phyloP scores from a whole-genome alignment of 805 yeast genomes.

The Tetrapisispora iriomotensis region DNA sequence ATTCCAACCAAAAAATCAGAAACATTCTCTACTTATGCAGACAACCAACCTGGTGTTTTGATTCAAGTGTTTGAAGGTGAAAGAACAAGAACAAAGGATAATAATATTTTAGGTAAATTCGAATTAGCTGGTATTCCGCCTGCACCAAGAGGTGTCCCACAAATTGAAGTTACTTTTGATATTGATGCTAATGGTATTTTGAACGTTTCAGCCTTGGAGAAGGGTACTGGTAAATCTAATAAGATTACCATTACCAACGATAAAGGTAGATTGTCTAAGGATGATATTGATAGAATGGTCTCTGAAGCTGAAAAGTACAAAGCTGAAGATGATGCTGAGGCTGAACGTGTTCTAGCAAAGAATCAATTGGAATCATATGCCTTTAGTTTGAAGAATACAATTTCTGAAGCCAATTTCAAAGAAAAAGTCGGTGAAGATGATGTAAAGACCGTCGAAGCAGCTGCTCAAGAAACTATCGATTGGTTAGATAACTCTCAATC shows the following conservation, averaged over 20 bases:
- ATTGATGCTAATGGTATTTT: slow-evolving; percentile 95
- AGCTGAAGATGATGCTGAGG: slow-evolving; percentile 94
- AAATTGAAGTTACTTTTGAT: slow-evolving; percentile 94
- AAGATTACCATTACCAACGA: slow-evolving; percentile 97
- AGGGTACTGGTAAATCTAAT: slow-evolving; percentile 96
- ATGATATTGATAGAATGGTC: slow-evolving; percentile 96
- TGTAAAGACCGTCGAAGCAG: slow-evolving; percentile 58
- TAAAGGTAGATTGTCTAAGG: slow-evolving; percentile 96
- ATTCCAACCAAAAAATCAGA: slow-evolving; percentile 97
- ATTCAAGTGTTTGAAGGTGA: slow-evolving; percentile 98
- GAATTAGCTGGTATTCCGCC: slow-evolving; percentile 96
- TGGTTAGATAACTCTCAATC: slow-evolving; percentile 94
- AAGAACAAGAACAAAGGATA: slow-evolving; percentile 91
- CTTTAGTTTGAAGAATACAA: slow-evolving; percentile 80
- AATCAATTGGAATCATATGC: slow-evolving; percentile 93
- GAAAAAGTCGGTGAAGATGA: slow-evolving; percentile 70
- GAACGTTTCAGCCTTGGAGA: slow-evolving; percentile 92
- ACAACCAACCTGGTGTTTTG: slow-evolving; percentile 97
- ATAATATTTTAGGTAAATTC: slow-evolving; percentile 94
- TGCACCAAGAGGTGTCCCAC: slow-evolving; percentile 98
- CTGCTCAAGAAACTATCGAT: slow-evolving; percentile 73
- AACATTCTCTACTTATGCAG: slow-evolving; percentile 93
- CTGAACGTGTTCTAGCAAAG: slow-evolving; percentile 86
- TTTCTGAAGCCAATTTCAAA: slow-evolving; percentile 64
- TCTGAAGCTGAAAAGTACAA: slow-evolving; percentile 95